Percentiles rank a stretch among this genome's conserved stretches.
phyloP scores from a whole-genome alignment of 78 protist species.

The Cavenderia fasciculata region DNA sequence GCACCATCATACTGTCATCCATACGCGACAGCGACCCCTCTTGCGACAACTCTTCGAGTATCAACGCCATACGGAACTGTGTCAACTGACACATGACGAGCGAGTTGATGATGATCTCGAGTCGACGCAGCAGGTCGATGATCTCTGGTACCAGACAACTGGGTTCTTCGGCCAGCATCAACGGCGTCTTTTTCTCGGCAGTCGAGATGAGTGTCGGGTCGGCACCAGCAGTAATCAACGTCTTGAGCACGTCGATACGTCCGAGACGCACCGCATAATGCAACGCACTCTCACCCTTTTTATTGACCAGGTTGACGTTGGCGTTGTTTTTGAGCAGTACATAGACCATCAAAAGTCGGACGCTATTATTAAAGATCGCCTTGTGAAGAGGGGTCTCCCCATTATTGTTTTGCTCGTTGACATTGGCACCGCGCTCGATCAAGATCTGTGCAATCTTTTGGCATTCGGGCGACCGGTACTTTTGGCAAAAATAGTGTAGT shows the following conservation, averaged over 20 bases:
- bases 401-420: conserved; percentile 61
- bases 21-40: conserved; percentile 34
- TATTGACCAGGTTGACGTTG: conserved; percentile 56
- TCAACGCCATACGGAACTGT: conserved; percentile 36
- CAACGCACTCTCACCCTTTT: conserved; percentile 65
- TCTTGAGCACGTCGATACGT: conserved; percentile 67
- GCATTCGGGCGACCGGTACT: conserved; percentile 66
- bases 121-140: conserved; percentile 15
- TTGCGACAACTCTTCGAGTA: conserved; percentile 25
- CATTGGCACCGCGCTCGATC: conserved; percentile 70
- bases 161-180: conserved; percentile 38
- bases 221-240: conserved; percentile 70
- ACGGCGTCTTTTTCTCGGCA: conserved; percentile 34
- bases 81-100: neutral
- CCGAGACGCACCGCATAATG: conserved; percentile 85
- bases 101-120: conserved; percentile 24
- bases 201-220: conserved; percentile 37
- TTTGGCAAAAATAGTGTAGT: conserved; percentile 81
- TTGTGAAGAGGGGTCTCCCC: conserved; percentile 85
- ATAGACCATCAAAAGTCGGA: conserved; percentile 72
- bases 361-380: conserved; percentile 75
- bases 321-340: conserved; percentile 64
- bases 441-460: conserved; percentile 63
- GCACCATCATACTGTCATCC: conserved; percentile 27
- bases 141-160: conserved; percentile 34